Evolutionary conservation across 306 rosid species (phyloP).

Genomic region (Psophocarpus tetragonolobus): DNA sequence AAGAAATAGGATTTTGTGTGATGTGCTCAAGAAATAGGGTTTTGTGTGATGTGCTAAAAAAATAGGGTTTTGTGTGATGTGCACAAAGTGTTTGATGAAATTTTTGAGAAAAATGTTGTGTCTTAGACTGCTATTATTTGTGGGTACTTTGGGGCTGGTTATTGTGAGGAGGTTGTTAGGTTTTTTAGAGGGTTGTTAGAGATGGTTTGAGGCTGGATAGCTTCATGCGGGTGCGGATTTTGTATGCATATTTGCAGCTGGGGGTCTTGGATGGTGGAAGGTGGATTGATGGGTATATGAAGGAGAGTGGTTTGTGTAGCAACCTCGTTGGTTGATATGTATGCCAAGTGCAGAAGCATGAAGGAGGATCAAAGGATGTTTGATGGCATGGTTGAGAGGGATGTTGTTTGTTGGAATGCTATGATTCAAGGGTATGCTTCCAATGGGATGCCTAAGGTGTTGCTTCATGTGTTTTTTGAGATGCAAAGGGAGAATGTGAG

Average conservation of each 20-base stretch:
- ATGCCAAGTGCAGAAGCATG: constrained; percentile 62
- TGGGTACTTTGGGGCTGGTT: constrained; percentile 50
- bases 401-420: constrained; percentile 70
- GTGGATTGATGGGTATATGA: constrained; percentile 62
- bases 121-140: constrained; percentile 71
- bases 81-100: constrained; percentile 59
- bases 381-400: constrained; percentile 61
- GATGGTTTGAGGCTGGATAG: constrained; percentile 68
- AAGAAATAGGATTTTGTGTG: too few relatives aligned
- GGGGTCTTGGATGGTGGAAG: constrained; percentile 61
- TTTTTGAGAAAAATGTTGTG: constrained; percentile 57
- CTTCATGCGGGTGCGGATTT: constrained; percentile 52
- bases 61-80: constrained; percentile 48
- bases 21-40: too few relatives aligned
- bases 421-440: constrained; percentile 71
- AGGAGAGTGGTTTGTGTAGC: constrained; percentile 46
- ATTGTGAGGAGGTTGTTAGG: constrained; percentile 49
- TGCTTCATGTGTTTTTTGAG: constrained; percentile 59
- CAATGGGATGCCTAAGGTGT: constrained; percentile 62
- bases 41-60: too few relatives aligned
- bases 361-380: constrained; percentile 49
- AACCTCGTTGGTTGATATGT: constrained; percentile 70
- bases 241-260: constrained; percentile 51
- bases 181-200: constrained; percentile 52
- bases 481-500: constrained; percentile 57